Percentiles rank a stretch among this genome's conserved stretches.
Evolutionary conservation across 2,329 filamentous ascomycete genomes (phyloP).

Genomic region (Cercospora janseana): DNA sequence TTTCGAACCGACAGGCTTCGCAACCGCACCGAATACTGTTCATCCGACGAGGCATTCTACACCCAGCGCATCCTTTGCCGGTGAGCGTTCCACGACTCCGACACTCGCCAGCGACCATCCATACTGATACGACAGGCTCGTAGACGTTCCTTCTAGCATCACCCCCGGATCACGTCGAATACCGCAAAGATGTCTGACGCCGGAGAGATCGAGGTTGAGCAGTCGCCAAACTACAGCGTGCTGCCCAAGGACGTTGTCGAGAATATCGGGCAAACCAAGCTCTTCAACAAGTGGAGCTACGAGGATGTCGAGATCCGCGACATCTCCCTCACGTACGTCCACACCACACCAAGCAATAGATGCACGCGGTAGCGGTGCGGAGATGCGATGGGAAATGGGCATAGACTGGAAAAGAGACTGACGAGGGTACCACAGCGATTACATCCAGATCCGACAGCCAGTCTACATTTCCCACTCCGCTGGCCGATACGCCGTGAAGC

Average conservation of each 20-base stretch:
- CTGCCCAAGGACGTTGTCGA: slow-evolving; percentile 89
- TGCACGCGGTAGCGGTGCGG: slow-evolving; percentile 8
- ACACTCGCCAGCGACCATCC: not conserved
- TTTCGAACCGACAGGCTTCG: too few species aligned
- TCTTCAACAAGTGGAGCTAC: slow-evolving; percentile 98
- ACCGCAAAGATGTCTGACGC: slow-evolving; percentile 80
- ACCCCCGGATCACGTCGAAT: slow-evolving; percentile 14
- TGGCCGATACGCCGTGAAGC: slow-evolving; percentile 97
- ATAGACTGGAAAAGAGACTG: slow-evolving; percentile 28
- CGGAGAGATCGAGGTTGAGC: slow-evolving; percentile 95
- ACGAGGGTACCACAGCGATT: slow-evolving; percentile 67
- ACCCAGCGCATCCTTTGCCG: slow-evolving; percentile 14
- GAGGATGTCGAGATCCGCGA: slow-evolving; percentile 99
- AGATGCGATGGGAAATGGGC: not conserved
- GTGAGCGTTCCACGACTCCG: slow-evolving; percentile 6
- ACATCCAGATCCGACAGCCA: slow-evolving; percentile 98
- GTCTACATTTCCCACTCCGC: slow-evolving; percentile 99
- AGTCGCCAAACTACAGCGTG: slow-evolving; percentile 72
- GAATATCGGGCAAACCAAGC: slow-evolving; percentile 89
- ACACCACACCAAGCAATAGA: slow-evolving; percentile 1
- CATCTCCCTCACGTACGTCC: slow-evolving; percentile 95
- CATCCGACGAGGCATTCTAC: slow-evolving; percentile 14
- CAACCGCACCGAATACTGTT: too few species aligned
- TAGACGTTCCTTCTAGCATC: slow-evolving; percentile 15
- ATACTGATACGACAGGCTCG: slow-evolving; percentile 8